Base-by-base conservation (phyloP, 441 rosid species). In the Syzygium syzygioides region DNA sequence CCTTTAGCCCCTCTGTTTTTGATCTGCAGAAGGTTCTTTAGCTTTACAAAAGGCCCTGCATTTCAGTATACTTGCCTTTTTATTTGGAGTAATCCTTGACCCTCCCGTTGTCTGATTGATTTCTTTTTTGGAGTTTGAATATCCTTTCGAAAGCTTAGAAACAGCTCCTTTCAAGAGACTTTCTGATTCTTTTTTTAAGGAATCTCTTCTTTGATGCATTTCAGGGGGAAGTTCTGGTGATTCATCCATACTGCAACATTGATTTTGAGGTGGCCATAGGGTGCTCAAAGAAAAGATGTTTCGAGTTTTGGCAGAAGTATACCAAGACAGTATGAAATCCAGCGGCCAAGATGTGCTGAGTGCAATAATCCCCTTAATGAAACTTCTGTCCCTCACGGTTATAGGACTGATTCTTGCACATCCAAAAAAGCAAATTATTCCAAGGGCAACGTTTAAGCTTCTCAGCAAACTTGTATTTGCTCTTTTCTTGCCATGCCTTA, bases 381-480 rank as follows among this genome's bases (percentile, higher is more conserved):
- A 97, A 90, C 95, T 96, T 66, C 91, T 96, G 57, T 93, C 92
- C 87, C 95, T 97, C 59, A 93, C 96, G 4, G 89, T 93, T 11
- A 95, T 97, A 12, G 99, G 99, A 89, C 90, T 96, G 57, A 89
- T 98, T 88, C 98, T 98, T 88, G 99, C 96, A 12, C 95, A 94
- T 88, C 99, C 95, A 3, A 95, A 89, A 86, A 90, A 91, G 55
- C 93, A 93, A 86, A 92, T 95, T 84, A 90, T 94, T 85, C 99
- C 99, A 0, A 94, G 91, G 88, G 97, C 96, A 1, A 95, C 99
- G 2, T 97, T 96, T 60, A 93, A 91, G 93, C 96, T 97, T 85
- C 92, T 97, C 20, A 96, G 99, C 94, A 98, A 98, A 92, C 96
- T 98, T 71, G 98, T 96, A 60, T 98, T 96, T 90, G 98, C 96